Evolutionary conservation across 2,329 filamentous ascomycete species (phyloP).

Genomic region (Fonsecaea nubica): DNA sequence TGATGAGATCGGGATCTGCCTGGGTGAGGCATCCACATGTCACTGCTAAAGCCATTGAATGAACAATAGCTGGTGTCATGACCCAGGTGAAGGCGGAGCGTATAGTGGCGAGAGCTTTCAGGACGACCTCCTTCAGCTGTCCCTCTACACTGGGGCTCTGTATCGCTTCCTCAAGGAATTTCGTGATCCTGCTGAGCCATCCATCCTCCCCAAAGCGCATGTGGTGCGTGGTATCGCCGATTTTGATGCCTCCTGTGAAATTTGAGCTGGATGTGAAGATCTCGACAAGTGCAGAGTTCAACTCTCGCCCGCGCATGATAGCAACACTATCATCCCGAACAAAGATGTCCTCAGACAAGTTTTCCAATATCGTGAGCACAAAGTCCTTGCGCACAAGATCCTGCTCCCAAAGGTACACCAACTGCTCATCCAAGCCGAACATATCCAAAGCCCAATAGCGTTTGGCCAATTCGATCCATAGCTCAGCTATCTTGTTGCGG

Average conservation of each 20-base stretch:
- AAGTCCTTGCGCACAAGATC: conserved; percentile 76
- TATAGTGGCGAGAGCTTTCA: conserved; percentile 78
- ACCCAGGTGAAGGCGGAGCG: conserved; percentile 85
- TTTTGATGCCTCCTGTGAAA: conserved; percentile 75
- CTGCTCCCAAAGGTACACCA: conserved; percentile 78
- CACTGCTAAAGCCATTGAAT: conserved; percentile 71
- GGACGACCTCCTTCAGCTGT: conserved; percentile 68
- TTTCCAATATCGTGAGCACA: conserved; percentile 86
- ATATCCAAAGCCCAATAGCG: conserved; percentile 90
- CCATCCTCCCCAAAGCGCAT: conserved; percentile 82
- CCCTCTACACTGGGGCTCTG: conserved; percentile 67
- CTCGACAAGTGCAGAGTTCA: conserved; percentile 90
- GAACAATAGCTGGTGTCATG: conserved; percentile 78
- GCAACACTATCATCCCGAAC: conserved; percentile 87
- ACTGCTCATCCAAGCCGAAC: conserved; percentile 88
- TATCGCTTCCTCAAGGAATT: conserved; percentile 76
- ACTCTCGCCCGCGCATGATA: conserved; percentile 77
- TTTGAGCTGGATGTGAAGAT: conserved; percentile 84
- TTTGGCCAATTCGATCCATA: conserved; percentile 96
- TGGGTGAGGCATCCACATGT: conserved; percentile 75
- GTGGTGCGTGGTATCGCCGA: conserved; percentile 68
- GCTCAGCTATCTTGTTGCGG: conserved; percentile 88
- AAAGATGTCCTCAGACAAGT: conserved; percentile 92
- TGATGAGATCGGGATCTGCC: conserved; percentile 73
- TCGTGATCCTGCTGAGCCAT: conserved; percentile 80